A percentile compares a stretch with the other conserved stretches of the same genome.
Evolutionary conservation across 1,284 basidiomycete species (phyloP).

Genomic region (Ustilago crameri): DNA sequence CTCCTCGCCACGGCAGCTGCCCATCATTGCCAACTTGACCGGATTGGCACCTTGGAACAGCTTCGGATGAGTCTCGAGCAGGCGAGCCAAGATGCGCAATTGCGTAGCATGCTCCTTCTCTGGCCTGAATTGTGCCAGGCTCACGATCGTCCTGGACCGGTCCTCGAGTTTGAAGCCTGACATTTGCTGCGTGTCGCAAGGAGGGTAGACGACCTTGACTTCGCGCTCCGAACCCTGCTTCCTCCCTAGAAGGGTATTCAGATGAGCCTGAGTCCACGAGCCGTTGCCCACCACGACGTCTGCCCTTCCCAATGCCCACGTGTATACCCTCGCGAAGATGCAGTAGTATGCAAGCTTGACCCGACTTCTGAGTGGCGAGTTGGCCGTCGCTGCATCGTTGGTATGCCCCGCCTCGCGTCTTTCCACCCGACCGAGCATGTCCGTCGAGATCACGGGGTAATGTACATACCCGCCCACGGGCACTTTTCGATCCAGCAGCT

Average conservation of each 20-base stretch:
- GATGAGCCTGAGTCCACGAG: conserved; percentile 89
- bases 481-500: conserved; percentile 73
- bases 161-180: conserved; percentile 74
- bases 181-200: conserved; percentile 87
- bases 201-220: conserved; percentile 80
- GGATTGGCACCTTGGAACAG: conserved; percentile 18
- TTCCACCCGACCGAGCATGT: conserved; percentile 89
- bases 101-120: conserved; percentile 91
- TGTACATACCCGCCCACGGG: conserved; percentile 92
- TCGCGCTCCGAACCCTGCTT: background rate
- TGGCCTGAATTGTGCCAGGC: conserved; percentile 80
- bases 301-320: conserved; percentile 78
- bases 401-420: conserved; percentile 74
- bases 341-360: conserved; percentile 90
- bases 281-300: conserved; percentile 88
- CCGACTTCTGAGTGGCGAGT: conserved; percentile 74
- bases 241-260: conserved; percentile 70
- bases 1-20: conserved; percentile 80
- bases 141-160: conserved; percentile 32
- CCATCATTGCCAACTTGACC: conserved; percentile 75
- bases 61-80: conserved; percentile 71
- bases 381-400: conserved; percentile 74
- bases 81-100: conserved; percentile 73
- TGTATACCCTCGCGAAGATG: conserved; percentile 85
- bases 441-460: conserved; percentile 91